These are phyloP conservation scores for Kazachstania africana DNA, from an alignment of 805 yeast genomes.

Conservation along the genomic window DNA sequence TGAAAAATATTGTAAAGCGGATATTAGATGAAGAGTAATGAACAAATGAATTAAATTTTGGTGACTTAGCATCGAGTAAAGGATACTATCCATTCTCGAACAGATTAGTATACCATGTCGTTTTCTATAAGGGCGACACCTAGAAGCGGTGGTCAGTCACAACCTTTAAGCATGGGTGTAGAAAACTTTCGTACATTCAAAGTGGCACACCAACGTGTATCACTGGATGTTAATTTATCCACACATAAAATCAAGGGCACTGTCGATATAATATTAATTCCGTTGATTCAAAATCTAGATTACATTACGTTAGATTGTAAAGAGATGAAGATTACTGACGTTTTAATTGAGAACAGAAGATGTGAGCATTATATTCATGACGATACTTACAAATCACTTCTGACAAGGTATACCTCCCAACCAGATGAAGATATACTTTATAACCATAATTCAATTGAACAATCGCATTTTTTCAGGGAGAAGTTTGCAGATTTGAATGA, in stretches of 20 bases:
- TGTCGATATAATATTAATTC: constrained; percentile 75
- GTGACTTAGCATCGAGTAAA: too few relatives aligned
- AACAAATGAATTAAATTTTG: too few relatives aligned
- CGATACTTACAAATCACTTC: constrained; percentile 14
- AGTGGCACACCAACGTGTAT: constrained; percentile 76
- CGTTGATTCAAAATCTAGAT: constrained; percentile 46
- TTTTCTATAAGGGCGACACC: constrained; percentile 20
- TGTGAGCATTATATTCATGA: constrained; percentile 25
- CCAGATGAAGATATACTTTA: constrained; percentile 9
- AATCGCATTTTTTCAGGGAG: constrained; percentile 23
- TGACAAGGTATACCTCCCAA: constrained; percentile 8
- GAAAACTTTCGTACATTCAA: constrained; percentile 31
- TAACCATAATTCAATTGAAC: constrained; percentile 21
- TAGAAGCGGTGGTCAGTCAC: constrained; percentile 8
- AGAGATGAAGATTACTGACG: constrained; percentile 52
- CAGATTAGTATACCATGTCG: constrained; percentile 18
- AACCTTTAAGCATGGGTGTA: constrained; percentile 6
- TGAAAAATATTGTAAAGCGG: too few relatives aligned
- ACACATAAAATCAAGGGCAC: constrained; percentile 48
- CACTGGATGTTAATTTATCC: constrained; percentile 69
- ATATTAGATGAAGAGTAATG: too few relatives aligned
- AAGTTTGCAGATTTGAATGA: constrained; percentile 23
- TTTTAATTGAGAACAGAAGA: constrained; percentile 51
- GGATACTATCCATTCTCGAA: too few relatives aligned
- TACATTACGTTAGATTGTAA: constrained; percentile 69